Base-by-base conservation (phyloP, 257 asterid genomes). In the Nicotiana tomentosiformis region DNA sequence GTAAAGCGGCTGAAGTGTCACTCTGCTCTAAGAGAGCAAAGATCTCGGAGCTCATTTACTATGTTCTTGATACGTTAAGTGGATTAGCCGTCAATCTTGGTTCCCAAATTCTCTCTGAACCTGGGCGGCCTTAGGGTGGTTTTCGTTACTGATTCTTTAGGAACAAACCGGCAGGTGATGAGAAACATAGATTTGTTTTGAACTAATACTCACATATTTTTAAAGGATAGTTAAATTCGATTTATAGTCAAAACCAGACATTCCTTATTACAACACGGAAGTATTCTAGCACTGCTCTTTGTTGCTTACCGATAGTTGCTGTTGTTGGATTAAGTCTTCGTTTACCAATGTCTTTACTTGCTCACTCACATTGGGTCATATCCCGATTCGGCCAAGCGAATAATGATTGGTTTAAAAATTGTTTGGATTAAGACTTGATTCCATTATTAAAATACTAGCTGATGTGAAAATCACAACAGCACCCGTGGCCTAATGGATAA, bases 401-500 rank as follows among this genome's bases (percentile, higher is more conserved):
- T 0, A 1, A 23, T 23, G 26, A 23, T 23, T 23, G 26, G 26
- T 0, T 23, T 7, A 20, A 60, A 60, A 8, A 8, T 60, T 60
- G 5, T 7, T 17, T 60, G 66, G 66, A 20, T 60, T 4, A 58
- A 18, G 35, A 26, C 68, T 51, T 30, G 2, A 0, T 30, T 30
- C 2, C 32, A 0, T 30, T 37, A 5, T 37, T 37, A 6, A 5
- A 6, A 6, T 37, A 6, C 1, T 37, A 39, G 2, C 10, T 39
- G 46, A 7, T 10, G 8, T 0, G 0, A 7, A 39, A 39, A 1
- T 3, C 0, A 0, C 2, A 56, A 1, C 3, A 18, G 78, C 61
- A 14, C 61, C 61, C 89, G 83, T 86, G 91, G 91, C 90, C 87
- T 87, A 87, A 87, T 87, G 88, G 88, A 89, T 83, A 87, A 87